These are phyloP conservation scores for Penicillium waksmanii DNA, from an alignment of 495 filamentous ascomycete species.

Conservation along the genomic window DNA sequence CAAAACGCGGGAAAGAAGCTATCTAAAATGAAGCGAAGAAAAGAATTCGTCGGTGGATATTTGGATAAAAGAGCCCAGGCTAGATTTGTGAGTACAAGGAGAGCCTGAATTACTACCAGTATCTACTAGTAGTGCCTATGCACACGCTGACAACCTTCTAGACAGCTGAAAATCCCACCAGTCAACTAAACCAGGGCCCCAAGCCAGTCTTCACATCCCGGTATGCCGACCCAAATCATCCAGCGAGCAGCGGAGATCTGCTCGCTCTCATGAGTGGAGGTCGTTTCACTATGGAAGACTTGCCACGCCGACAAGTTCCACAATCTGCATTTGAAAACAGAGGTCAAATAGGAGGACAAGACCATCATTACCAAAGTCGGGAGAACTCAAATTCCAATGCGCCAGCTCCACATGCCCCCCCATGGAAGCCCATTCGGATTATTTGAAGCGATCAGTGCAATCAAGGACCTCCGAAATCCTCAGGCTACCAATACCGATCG, in stretches of 20 bases:
- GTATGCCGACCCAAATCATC: constrained; percentile 59
- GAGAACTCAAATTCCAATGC: constrained; percentile 11
- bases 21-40: constrained; percentile 38
- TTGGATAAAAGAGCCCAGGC: constrained; percentile 55
- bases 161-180: constrained; percentile 33
- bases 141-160: neutral
- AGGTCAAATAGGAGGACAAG: neutral
- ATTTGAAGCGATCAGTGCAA: constrained; percentile 9
- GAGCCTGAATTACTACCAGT: neutral
- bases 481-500: neutral
- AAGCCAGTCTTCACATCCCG: constrained; percentile 48
- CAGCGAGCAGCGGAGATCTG: constrained; percentile 41
- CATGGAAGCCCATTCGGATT: constrained; percentile 11
- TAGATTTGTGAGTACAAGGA: constrained; percentile 59
- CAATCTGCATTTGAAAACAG: constrained; percentile 1
- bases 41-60: constrained; percentile 55
- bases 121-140: no score
- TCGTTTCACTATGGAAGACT: constrained; percentile 24
- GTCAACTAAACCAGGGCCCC: constrained; percentile 27
- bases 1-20: constrained; percentile 36
- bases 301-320: constrained; percentile 10
- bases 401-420: constrained; percentile 16
- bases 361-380: neutral
- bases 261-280: constrained; percentile 49
- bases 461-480: constrained; percentile 8